Conservation (phyloP, 352 stramenopile genomes). For the Globisporangium splendens region DNA sequence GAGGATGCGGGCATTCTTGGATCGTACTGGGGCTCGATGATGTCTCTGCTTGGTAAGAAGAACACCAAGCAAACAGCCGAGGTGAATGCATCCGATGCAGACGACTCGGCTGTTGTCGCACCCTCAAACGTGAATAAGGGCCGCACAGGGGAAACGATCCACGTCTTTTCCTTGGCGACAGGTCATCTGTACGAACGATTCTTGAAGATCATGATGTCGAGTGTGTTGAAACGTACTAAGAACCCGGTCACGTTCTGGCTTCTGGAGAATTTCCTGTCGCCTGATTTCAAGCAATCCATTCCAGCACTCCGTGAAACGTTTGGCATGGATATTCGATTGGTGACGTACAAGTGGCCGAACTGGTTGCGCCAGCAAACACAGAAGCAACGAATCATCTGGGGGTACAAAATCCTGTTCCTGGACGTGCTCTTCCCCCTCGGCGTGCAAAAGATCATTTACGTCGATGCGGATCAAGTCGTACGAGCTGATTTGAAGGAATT, state of each 20-base stretch:
- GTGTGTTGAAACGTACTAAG: conserved; percentile 94
- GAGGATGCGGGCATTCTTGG: conserved; percentile 46
- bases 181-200: conserved; percentile 99
- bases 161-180: conserved; percentile 98
- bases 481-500: conserved; percentile 98
- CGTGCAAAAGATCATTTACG: conserved; percentile 99
- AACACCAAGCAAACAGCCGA: conserved; percentile 14
- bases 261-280: conserved; percentile 98
- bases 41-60: conserved; percentile 61
- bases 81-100: conserved; percentile 9
- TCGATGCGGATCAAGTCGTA: conserved; percentile 99
- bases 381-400: conserved; percentile 99
- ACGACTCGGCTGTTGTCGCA: background rate
- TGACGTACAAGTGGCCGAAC: conserved; percentile 99
- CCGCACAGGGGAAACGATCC: conserved; percentile 90
- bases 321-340: conserved; percentile 97
- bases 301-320: conserved; percentile 89
- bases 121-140: conserved; percentile 13
- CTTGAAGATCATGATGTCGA: conserved; percentile 99
- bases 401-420: conserved; percentile 99
- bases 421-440: conserved; percentile 99
- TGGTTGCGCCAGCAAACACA: conserved; percentile 98
- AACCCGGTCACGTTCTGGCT: conserved; percentile 99
- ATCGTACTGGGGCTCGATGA: conserved; percentile 74
- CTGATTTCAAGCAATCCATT: conserved; percentile 95